Base-by-base conservation (phyloP, 108 stramenopile species). In the Heterococcus sp. region DNA sequence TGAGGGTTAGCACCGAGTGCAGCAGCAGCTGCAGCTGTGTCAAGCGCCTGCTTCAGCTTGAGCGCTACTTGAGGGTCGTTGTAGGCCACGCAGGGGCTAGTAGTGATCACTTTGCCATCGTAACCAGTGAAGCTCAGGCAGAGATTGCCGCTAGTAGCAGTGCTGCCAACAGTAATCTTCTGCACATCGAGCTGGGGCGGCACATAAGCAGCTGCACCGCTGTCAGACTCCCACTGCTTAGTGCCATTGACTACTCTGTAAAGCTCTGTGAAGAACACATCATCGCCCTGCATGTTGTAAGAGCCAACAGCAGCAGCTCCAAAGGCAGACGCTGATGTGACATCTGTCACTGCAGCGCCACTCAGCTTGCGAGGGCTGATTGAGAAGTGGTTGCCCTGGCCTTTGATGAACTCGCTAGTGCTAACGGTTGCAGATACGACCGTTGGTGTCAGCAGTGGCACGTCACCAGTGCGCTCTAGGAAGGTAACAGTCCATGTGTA, bases 201-300 rank as follows among this genome's bases (percentile, higher is more conserved):
- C 35, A 89, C 89, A 79, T 93, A 94, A 27, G 26, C 28, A 4
- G 90, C 86, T 2, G 87, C 84, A 2, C 87, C 87, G 3, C 85
- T 85, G 27, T 90, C 89, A 28, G 37, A 77, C 75, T 87, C 88
- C 85, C 72, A 76, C 2, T 28, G 27, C n/a, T 58, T 34, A 21
- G 84, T 82, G 2, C 71, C 82, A 32, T 38, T 75, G 31, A 72
- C 80, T 11, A 81, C 37, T 37, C 36, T 73, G 80, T 91, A 92
- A 29, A 92, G 67, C 75, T 94, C 93, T 21, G 91, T 91, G 72
- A 91, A 93, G 83, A 94, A 94, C 2, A 90, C 14, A 76, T 94
- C 93, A 21, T 32, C 66, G 21, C 82, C 82, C 73, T 66, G 68
- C 0, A 40, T 63, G 37, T 90, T 90, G 11, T 74, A 65, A 26